Conservation (phyloP, 768 basidiomycete genomes). For the Cytidiella melzeri region DNA sequence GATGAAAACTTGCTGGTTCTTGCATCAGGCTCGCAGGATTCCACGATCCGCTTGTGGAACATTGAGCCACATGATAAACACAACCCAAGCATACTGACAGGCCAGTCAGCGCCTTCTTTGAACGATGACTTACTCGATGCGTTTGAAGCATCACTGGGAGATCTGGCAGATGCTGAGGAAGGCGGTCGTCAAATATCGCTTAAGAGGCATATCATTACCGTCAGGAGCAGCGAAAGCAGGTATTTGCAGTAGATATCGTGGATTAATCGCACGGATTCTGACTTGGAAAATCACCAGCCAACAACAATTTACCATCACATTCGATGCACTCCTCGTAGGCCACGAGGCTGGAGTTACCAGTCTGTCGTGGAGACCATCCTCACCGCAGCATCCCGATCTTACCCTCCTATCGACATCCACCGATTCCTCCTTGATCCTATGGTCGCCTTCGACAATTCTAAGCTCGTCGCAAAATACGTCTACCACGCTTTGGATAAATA, state of each 20-base stretch:
- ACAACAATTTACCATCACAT: constrained; percentile 69
- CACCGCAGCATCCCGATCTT: constrained; percentile 8
- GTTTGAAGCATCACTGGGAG: constrained; percentile 79
- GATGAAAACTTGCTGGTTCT: constrained; percentile 51
- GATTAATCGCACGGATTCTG: constrained; percentile 1
- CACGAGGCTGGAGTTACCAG: constrained; percentile 92
- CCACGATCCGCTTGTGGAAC: constrained; percentile 89
- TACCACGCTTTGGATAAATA: constrained; percentile 82
- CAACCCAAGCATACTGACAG: background rate
- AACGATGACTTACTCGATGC: constrained; percentile 79
- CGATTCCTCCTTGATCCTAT: constrained; percentile 92
- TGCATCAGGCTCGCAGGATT: constrained; percentile 94
- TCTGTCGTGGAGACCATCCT: constrained; percentile 67
- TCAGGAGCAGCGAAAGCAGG: constrained; percentile 45
- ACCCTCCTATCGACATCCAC: constrained; percentile 88
- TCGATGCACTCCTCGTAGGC: constrained; percentile 93
- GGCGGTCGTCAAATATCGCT: constrained; percentile 84
- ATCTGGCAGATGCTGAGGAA: constrained; percentile 66
- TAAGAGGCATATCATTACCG: constrained; percentile 73
- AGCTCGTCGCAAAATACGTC: constrained; percentile 31
- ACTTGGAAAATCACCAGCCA: constrained; percentile 24
- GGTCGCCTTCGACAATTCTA: constrained; percentile 68
- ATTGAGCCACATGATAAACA: constrained; percentile 48
- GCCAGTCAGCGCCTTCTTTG: constrained; percentile 21
- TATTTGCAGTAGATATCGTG: too few relatives aligned